These are phyloP conservation scores for Draba incana DNA, from an alignment of 345 rosid species.

Conservation along the genomic window DNA sequence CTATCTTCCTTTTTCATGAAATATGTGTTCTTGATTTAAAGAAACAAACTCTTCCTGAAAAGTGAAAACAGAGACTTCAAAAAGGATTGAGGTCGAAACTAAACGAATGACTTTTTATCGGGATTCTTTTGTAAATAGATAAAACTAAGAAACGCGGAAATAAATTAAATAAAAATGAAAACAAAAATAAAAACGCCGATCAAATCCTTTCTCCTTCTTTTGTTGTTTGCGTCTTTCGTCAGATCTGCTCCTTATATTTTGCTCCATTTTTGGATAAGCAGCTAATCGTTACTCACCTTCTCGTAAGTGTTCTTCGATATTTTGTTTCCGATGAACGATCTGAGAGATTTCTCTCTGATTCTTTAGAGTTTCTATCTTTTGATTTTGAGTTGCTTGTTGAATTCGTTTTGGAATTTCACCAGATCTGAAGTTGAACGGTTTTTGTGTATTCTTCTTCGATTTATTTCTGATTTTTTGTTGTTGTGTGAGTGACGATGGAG, in stretches of 20 bases:
- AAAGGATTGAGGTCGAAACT: slow-evolving; percentile 4
- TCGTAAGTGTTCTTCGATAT: slow-evolving; percentile 24
- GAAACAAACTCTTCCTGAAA: no score
- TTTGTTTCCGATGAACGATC: no score
- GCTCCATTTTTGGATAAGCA: slow-evolving; percentile 18
- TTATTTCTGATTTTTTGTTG: neutral
- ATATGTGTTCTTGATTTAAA: no score
- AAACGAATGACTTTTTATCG: neutral
- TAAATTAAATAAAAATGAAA: neutral
- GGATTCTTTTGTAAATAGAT: neutral
- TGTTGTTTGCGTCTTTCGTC: slow-evolving; percentile 20
- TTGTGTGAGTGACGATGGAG: neutral
- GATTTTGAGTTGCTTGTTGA: neutral
- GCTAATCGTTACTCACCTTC: slow-evolving; percentile 6
- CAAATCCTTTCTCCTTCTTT: slow-evolving; percentile 22
- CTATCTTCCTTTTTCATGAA: neutral
- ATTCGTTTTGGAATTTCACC: neutral
- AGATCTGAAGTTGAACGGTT: slow-evolving; percentile 26
- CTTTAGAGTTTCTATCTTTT: neutral
- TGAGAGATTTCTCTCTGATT: no score
- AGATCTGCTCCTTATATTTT: no score
- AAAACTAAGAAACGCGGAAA: neutral
- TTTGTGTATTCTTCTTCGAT: neutral
- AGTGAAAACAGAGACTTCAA: neutral
- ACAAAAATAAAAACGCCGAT: slow-evolving; percentile 25